Evolutionary conservation across 495 filamentous ascomycete genomes (phyloP), one percentile per base, ranked within the genome.

Genomic region (Penicillium bovifimosum): DNA sequence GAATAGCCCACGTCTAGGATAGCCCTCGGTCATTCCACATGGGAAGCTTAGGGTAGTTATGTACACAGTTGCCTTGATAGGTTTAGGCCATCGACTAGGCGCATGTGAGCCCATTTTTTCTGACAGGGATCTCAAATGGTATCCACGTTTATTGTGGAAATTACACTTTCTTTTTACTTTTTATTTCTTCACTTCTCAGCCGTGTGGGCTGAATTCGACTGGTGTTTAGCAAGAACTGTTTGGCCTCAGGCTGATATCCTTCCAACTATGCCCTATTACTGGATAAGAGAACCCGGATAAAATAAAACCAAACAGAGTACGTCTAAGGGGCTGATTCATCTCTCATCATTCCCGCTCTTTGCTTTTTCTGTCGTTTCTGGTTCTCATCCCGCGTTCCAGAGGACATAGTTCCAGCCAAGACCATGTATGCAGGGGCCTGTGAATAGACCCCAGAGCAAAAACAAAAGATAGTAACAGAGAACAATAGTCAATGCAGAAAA

Each of bases 21-120:
- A 48, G 52, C 52, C 18, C 50, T 33, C 32, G 18, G n/a, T 13
- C 27, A 43, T 41, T 28, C 39, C 34, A 38, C 45, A 47, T 32
- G 41, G 41, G 31, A 38, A 47, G 45, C 56, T 52, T 4, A 24
- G 20, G 20, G 20, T 55, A n/a, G n/a, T n/a, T n/a, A 52, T 47
- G 35, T 51, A 59, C 7, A 31, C 34, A 36, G 56, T 56, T 59
- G 50, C 53, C 59, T 56, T 35, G 35, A 53, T 59, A 41, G 58
- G 54, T 26, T 60, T 61, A 61, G 58, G 7, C 32, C 8, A 26
- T 44, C 7, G n/a, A 44, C 41, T 44, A 17, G 27, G 40, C 40
- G 26, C 41, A 44, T 44, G 27, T 31, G 39, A 41, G 39, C 39
- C 39, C 39, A 26, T 41, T n/a, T 39, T 39, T 20, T 20, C 17